A percentile compares a stretch with the other conserved stretches of the same genome.
These are phyloP conservation scores for Geotrichum carabidarum DNA, from an alignment of 1,139 yeast genomes.

Conservation along the genomic window DNA sequence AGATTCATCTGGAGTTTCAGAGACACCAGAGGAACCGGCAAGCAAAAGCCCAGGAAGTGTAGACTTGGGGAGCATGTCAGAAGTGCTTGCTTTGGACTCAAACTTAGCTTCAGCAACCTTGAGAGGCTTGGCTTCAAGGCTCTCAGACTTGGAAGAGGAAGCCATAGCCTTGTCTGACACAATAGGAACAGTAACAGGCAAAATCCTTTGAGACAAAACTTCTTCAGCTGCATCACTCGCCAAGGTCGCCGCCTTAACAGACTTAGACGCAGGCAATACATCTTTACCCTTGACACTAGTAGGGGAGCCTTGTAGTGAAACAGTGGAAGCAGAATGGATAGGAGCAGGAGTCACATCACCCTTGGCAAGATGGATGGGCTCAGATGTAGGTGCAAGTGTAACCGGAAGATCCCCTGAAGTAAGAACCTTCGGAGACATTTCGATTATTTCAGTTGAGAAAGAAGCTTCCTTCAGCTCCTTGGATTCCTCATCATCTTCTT, in stretches of 20 bases:
- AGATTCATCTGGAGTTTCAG: neutral
- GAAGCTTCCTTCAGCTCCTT: no score
- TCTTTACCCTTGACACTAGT: neutral
- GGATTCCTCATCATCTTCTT: no score
- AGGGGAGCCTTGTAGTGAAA: slow-evolving; percentile 12
- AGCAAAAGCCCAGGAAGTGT: no score
- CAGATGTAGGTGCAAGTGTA: slow-evolving; percentile 9
- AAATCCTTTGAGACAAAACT: neutral
- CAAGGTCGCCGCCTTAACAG: neutral
- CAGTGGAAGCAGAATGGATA: slow-evolving; percentile 6
- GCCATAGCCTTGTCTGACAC: neutral
- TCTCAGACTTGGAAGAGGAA: neutral
- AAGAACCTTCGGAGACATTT: no score
- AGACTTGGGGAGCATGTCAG: no score
- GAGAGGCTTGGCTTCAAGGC: neutral
- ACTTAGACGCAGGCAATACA: no score
- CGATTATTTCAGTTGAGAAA: no score
- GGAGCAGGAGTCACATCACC: slow-evolving; percentile 9
- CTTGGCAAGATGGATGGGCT: slow-evolving; percentile 1
- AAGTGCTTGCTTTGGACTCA: no score
- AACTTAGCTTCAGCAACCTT: no score
- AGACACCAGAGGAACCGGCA: neutral
- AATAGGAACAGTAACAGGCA: neutral
- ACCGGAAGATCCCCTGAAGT: no score
- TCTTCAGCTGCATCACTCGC: neutral